Base-by-base conservation (phyloP, 1,284 basidiomycete species). In the Leccinum fallax region DNA sequence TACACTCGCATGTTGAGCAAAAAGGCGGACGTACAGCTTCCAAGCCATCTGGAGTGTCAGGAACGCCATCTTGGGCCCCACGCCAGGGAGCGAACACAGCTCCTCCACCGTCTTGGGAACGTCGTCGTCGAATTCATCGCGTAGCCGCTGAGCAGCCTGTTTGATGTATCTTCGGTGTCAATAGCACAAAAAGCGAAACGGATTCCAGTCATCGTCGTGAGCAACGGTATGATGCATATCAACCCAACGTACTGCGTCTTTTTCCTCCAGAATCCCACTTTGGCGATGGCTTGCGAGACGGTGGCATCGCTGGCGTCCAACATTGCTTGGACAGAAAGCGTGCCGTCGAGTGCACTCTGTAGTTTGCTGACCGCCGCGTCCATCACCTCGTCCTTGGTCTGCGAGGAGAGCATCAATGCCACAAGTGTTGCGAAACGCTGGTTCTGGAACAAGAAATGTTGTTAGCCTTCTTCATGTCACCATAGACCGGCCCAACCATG, bases 11-110 rank as follows among this genome's bases (percentile, higher is more conserved):
- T 10, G 8, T 26, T 8, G 15, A 51, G 51, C 0, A 15, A 52
- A 52, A 52, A 2, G 32, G 21, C 26, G 3, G 38, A 53, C 87
- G 61, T 69, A 93, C 92, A 94, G 71, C 63, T 92, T 83, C 95
- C 95, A 97, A 15, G 88, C 93, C 55, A 85, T 83, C 65, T 96
- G 94, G 2, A 98, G 80, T 0, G 89, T 82, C 49, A 96, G 73
- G 74, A 93, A 95, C 1, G 92, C 93, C 93, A 97, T 95, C 76
- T 97, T 97, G 0, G 93, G 94, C 0, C 95, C 95, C 0, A 97
- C 94, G 0, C 95, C 95, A 4, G 88, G 87, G 9, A 97, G 77
- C 16, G 88, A 88, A 65, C 93, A 92, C 11, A 97, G 79, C 58
- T 93, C 93, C 55, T 95, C 93, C 2, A 90, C 86, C 0, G 92